These are phyloP conservation scores for Ophiocordyceps unilateralis DNA, from an alignment of 2,329 filamentous ascomycete genomes.

Conservation along the genomic window DNA sequence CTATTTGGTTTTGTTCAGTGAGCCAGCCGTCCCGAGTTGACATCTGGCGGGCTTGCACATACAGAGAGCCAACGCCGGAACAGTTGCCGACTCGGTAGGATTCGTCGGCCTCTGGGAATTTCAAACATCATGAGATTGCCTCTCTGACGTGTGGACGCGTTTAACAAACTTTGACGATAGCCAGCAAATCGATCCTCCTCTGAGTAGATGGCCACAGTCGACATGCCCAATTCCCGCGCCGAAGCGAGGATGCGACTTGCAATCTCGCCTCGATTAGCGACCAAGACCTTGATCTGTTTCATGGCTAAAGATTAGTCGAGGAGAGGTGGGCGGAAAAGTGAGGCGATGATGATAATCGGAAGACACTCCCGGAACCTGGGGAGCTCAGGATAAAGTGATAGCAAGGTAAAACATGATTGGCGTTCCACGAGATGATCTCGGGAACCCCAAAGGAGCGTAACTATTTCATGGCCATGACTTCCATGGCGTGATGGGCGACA, in stretches of 20 bases:
- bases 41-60: background rate
- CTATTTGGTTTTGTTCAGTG: background rate
- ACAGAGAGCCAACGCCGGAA: background rate
- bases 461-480: background rate
- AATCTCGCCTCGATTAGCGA: constrained; percentile 1
- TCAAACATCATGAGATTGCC: background rate
- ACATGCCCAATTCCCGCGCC: background rate
- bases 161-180: background rate
- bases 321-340: background rate
- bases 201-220: background rate
- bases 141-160: background rate
- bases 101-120: background rate
- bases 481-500: background rate
- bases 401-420: background rate
- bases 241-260: background rate
- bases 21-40: background rate
- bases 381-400: background rate
- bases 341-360: background rate
- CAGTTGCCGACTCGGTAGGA: background rate
- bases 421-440: background rate
- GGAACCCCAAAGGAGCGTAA: background rate
- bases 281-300: background rate
- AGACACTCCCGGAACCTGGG: background rate
- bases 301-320: background rate
- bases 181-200: background rate